Base-by-base conservation (phyloP, 106 monocot genomes). In the Narthecium ossifragum region DNA sequence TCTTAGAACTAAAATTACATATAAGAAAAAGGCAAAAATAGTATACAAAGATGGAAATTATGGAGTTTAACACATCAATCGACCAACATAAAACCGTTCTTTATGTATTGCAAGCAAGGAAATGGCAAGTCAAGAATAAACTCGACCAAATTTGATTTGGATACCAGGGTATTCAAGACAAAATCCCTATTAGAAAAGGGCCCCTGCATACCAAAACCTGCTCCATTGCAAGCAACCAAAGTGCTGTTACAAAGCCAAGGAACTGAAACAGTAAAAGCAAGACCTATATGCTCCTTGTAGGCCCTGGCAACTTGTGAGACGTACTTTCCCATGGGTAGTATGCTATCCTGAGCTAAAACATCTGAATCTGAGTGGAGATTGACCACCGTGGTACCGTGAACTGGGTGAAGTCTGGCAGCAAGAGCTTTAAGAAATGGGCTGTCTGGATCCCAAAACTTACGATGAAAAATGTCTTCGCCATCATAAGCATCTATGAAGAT, bases 231-330 rank as follows among this genome's bases (percentile, higher is more conserved):
- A 17, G 90, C 90, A 43, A 90, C 84, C 46, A 98, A 80, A 46
- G 80, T 87, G 30, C 71, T 60, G 61, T 98, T 98, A 67, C 90
- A 98, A 38, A 98, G 78, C 96, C 83, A 81, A n/a, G 96, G 96
- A 60, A 90, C 96, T 0, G 75, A 55, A 28, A 90, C 62, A 10
- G 70, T 67, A 54, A 84, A 90, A 8, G 90, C 84, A 23, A 78
- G 59, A 31, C 96, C 96, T 20, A 90, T 27, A 24, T 74, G 70
- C 65, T 71, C 60, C 73, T 87, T 87, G 46, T 90, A 98, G 17
- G 90, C 83, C 38, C 65, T 73, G 66, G 85, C 70, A 26, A 98
- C 90, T 55, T 81, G 72, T 2, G 54, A 56, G 38, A 87, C 75
- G 62, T 98, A 84, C 54, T 70, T 84, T 22, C 90, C 81, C 81